These are phyloP conservation scores for Bipolaris oryzae DNA, from an alignment of 2,329 filamentous ascomycete species.

Conservation along the genomic window DNA sequence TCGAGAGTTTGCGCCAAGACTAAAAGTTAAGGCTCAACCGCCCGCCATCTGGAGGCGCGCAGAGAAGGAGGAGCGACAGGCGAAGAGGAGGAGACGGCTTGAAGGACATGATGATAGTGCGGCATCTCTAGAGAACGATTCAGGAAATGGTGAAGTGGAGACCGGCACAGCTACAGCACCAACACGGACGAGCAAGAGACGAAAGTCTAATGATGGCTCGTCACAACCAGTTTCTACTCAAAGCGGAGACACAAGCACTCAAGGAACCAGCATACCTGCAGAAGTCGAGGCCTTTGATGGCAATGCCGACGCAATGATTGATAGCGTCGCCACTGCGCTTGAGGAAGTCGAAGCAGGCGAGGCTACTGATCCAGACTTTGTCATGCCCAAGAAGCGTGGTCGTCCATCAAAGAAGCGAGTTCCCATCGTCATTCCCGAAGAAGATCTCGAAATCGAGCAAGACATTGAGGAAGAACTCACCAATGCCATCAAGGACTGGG, in stretches of 20 bases:
- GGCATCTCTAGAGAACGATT: constrained; percentile 6
- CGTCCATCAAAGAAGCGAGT: constrained; percentile 42
- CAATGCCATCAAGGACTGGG: constrained; percentile 40
- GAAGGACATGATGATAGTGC: constrained; percentile 18
- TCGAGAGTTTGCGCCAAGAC: constrained; percentile 66
- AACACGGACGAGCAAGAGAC: constrained; percentile 31
- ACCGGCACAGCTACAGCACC: constrained; percentile 16
- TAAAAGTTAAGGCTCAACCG: constrained; percentile 70
- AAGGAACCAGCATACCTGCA: constrained; percentile 7
- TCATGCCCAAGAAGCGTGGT: constrained; percentile 47
- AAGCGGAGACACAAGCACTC: constrained; percentile 11
- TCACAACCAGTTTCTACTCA: constrained; percentile 16
- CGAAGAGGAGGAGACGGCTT: constrained; percentile 30
- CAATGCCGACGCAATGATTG: constrained; percentile 29
- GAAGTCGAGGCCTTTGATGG: constrained; percentile 30
- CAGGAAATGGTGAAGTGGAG: constrained; percentile 14
- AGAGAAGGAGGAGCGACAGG: constrained; percentile 51
- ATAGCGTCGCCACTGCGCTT: constrained; percentile 29
- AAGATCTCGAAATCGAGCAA: constrained; percentile 55
- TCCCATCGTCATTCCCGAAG: constrained; percentile 48
- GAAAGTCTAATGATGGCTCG: constrained; percentile 29
- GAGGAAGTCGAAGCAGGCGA: constrained; percentile 24
- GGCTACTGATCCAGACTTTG: constrained; percentile 24
- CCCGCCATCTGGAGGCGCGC: constrained; percentile 77
- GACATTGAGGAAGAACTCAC: constrained; percentile 56